Evolutionary conservation across 176 grass and related monocot genomes (phyloP), one percentile per base, ranked within the genome.

Genomic region (Eleusine coracana): DNA sequence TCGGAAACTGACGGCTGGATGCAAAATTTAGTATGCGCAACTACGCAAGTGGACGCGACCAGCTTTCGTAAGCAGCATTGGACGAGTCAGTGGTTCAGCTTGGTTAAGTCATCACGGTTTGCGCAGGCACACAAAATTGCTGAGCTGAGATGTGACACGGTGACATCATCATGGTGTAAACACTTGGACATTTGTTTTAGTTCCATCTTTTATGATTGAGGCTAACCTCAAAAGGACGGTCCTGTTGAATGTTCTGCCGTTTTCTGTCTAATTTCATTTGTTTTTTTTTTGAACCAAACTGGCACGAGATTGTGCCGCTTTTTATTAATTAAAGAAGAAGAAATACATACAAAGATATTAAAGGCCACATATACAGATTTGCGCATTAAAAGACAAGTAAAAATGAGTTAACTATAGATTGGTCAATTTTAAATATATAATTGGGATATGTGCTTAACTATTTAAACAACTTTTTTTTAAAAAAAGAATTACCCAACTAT

Each of bases 61-160:
- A 46, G 8, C 51, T 70, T 68, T 5, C 42, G 78, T 76, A 70
- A 75, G 61, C 62, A 51, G 12, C 14, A 20, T 21, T 71, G 54
- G 28, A 70, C 6, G 54, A 6, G 42, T 45, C 25, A 11, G 17
- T 25, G 55, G 69, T 61, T 71, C 52, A 78, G 13, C 28, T 50
- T 4, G 6, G 6, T 15, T 3, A 6, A 28, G 21, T 20, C 20
- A n/a, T 58, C 20, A n/a, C 20, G 17, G 25, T 64, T 48, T 29
- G 25, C 25, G 75, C 25, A 65, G 25, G 17, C 59, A 78, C 17
- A 34, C 76, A 78, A 78, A 48, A 34, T 20, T 65, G 40, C 14
- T 78, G 76, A 78, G 76, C 9, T 78, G 25, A 49, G 25, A 14
- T 48, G 60, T 8, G 60, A 46, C 9, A 25, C 75, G 7, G 14